Base-by-base conservation (phyloP, 2,329 filamentous ascomycete species). In the Scorias spongiosa region DNA sequence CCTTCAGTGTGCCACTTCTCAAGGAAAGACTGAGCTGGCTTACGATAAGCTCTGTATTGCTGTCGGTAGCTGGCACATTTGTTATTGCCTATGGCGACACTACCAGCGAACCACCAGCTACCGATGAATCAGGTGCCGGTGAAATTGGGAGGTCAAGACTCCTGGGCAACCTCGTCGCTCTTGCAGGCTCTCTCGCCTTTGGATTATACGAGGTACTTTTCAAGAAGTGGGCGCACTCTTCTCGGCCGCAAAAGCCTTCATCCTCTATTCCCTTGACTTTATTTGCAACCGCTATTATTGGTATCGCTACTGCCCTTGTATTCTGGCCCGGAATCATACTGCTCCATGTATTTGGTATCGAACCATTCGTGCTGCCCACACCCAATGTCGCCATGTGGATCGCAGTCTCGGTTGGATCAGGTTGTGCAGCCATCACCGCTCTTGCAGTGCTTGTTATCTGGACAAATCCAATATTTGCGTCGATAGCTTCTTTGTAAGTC, bases 201-300 rank as follows among this genome's bases (percentile, higher is more conserved):
- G 57, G 57, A 12, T 46, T 60, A 20, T 60, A 60, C 39, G 57
- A 59, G 44, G 57, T 60, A 18, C 45, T 60, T 40, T 56, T 60
- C 51, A 60, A 60, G 41, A 58, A 58, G 30, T 60, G 55, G 52
- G 56, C 57, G 2, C 59, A 54, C 47, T 54, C 57, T 14, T 53
- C 49, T 2, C 39, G 46, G 29, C 51, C 54, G 1, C 51, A 52
- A 39, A 48, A 49, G 38, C 49, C 55, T 34, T 43, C 38, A 49
- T n/a, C 50, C 52, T 12, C 54, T 48, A 39, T 44, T 60, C 14
- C 53, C 14, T 43, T 60, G 15, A 58, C 57, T 9, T 44, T 60
- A 7, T 51, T 56, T 10, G 57, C 57, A 8, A 52, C 50, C 2
- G 57, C 55, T 3, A 43, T 60, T 43, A 59, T 54, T 20, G 57